A percentile compares a stretch with the other conserved stretches of the same genome.
These are phyloP conservation scores for Scenedesmus sp. DNA, from an alignment of 163 green algal species.

Conservation along the genomic window DNA sequence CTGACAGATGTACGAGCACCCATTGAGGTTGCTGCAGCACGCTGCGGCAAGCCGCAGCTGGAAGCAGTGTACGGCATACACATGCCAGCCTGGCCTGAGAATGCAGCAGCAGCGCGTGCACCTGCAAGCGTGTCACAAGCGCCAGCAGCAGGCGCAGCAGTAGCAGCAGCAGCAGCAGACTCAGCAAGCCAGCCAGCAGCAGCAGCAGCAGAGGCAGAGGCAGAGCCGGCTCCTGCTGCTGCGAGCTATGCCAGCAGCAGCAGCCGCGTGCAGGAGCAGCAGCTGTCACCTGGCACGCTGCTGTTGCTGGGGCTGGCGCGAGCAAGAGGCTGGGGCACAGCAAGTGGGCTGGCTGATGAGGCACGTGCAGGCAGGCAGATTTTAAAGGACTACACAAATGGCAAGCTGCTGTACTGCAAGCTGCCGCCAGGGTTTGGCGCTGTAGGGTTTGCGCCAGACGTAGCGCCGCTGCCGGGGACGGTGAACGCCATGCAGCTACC, in stretches of 20 bases:
- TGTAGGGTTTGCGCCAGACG: not conserved
- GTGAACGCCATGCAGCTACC: constrained; percentile 37
- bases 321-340: constrained; percentile 83
- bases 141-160: not conserved
- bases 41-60: constrained; percentile 76
- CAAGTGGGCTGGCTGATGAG: constrained; percentile 91
- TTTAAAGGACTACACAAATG: constrained; percentile 93
- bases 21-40: constrained; percentile 78
- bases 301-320: constrained; percentile 63
- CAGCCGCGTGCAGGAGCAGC: constrained; percentile 13
- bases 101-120: not conserved
- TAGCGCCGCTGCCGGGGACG: constrained; percentile 20
- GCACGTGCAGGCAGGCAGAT: constrained; percentile 83
- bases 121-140: not conserved
- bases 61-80: constrained; percentile 59
- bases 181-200: not conserved
- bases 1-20: constrained; percentile 92
- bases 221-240: not conserved
- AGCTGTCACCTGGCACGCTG: constrained; percentile 28
- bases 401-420: constrained; percentile 89
- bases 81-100: not conserved
- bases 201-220: not conserved
- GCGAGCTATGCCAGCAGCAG: constrained; percentile 10
- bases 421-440: constrained; percentile 74
- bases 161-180: not conserved